Conservation (phyloP, 257 asterid genomes). For the Cynanchum wilfordii region DNA sequence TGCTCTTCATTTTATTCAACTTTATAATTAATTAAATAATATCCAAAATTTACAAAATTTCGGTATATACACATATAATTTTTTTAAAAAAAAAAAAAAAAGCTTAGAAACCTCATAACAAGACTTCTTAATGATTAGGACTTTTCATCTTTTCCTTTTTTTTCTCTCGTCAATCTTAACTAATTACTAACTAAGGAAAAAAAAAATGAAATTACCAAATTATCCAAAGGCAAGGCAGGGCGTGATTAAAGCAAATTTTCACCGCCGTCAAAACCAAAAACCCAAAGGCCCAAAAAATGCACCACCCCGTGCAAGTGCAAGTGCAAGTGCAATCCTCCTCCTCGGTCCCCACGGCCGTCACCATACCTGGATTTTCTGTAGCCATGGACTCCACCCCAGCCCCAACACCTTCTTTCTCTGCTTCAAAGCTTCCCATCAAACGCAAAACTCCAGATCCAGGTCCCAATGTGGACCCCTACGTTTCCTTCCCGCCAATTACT, state of each 20-base stretch:
- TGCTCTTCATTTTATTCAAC: too few species aligned
- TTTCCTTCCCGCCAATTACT: conserved; percentile 12
- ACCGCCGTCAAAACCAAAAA: not conserved
- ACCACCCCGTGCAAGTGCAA: too few species aligned
- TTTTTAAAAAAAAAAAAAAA: too few species aligned
- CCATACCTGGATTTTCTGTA: not conserved
- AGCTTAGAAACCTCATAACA: too few species aligned
- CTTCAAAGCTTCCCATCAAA: conserved; percentile 76
- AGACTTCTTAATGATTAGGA: too few species aligned
- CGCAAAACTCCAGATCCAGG: conserved; percentile 55
- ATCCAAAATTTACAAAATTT: too few species aligned
- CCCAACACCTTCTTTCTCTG: conserved; percentile 20
- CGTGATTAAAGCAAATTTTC: not conserved
- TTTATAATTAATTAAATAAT: too few species aligned
- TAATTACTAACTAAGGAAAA: too few species aligned
- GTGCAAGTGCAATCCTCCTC: conserved; percentile 24
- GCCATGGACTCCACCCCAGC: conserved; percentile 55
- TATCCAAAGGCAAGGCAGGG: not conserved
- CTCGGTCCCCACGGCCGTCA: conserved; percentile 10
- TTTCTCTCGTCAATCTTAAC: too few species aligned
- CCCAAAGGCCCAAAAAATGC: not conserved
- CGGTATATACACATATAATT: too few species aligned
- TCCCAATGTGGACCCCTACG: not conserved
- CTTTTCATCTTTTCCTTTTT: too few species aligned
- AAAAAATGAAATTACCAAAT: not conserved